Conservation (phyloP, 108 stramenopile species). For the Cyclotella choctawhatcheeana region DNA sequence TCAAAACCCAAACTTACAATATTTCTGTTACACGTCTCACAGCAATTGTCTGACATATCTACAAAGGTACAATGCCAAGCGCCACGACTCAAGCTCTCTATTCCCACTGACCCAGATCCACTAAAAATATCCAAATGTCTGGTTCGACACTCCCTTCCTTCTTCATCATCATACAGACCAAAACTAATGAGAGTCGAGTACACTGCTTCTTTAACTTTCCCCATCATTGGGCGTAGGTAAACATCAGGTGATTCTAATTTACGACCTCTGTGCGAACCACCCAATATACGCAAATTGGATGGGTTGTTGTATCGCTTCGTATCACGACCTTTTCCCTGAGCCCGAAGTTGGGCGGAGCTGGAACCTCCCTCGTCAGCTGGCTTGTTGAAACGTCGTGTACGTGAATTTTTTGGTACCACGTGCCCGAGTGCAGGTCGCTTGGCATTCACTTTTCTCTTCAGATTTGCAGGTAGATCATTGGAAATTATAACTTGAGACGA, state of each 20-base stretch:
- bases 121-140: constrained; percentile 93
- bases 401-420: constrained; percentile 66
- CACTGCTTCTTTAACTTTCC: constrained; percentile 95
- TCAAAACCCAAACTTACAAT: constrained; percentile 78
- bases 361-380: constrained; percentile 65
- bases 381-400: constrained; percentile 32
- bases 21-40: constrained; percentile 71
- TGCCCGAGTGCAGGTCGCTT: constrained; percentile 75
- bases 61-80: constrained; percentile 89
- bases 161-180: constrained; percentile 79
- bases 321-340: constrained; percentile 80
- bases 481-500: constrained; percentile 33
- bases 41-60: constrained; percentile 80
- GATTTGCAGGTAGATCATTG: constrained; percentile 70
- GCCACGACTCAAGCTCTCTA: constrained; percentile 92
- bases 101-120: constrained; percentile 92
- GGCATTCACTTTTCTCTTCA: constrained; percentile 73
- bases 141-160: constrained; percentile 32
- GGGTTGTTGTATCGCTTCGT: constrained; percentile 76
- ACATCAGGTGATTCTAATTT: constrained; percentile 89
- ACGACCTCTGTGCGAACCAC: constrained; percentile 79
- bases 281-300: constrained; percentile 78
- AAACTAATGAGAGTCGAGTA: constrained; percentile 89
- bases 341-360: constrained; percentile 58
- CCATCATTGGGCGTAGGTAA: constrained; percentile 99